Evolutionary conservation across 2,329 filamentous ascomycete species (phyloP).

Genomic region (Furcasterigmium furcatum): DNA sequence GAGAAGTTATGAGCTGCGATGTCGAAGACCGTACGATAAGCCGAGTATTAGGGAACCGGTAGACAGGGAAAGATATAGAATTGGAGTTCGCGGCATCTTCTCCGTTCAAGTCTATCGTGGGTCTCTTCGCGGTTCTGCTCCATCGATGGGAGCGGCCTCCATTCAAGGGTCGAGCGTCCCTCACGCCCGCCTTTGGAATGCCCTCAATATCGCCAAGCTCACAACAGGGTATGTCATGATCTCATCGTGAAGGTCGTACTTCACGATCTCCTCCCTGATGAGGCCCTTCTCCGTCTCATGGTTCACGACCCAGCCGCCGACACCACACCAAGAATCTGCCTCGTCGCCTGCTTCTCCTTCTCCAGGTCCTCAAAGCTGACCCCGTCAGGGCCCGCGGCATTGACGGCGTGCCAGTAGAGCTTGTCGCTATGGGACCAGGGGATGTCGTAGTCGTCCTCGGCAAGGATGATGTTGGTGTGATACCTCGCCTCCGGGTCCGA

Average conservation of each 20-base stretch:
- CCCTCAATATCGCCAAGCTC: constrained; percentile 44
- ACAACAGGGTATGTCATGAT: constrained; percentile 56
- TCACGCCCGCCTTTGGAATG: constrained; percentile 29
- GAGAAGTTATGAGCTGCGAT: neutral
- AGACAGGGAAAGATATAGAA: too few species aligned
- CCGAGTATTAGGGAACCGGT: too few species aligned
- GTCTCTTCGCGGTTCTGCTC: too few species aligned
- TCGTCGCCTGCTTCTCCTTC: constrained; percentile 32
- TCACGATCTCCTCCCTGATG: constrained; percentile 51
- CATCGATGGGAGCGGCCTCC: too few species aligned
- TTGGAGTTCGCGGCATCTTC: too few species aligned
- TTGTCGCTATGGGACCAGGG: constrained; percentile 45
- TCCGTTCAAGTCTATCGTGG: too few species aligned
- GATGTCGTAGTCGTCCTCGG: constrained; percentile 49
- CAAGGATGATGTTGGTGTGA: constrained; percentile 44
- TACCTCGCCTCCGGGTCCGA: constrained; percentile 24
- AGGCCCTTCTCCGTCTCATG: constrained; percentile 41
- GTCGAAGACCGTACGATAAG: too few species aligned
- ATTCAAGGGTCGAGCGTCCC: too few species aligned
- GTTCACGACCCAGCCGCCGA: constrained; percentile 46
- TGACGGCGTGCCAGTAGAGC: constrained; percentile 53
- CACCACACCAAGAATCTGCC: constrained; percentile 40
- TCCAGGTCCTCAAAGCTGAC: constrained; percentile 43
- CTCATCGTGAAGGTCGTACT: constrained; percentile 53
- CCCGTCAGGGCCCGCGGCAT: constrained; percentile 32